Evolutionary conservation across 2,329 filamentous ascomycete species (phyloP).

Genomic region (Nemania bipapillata): DNA sequence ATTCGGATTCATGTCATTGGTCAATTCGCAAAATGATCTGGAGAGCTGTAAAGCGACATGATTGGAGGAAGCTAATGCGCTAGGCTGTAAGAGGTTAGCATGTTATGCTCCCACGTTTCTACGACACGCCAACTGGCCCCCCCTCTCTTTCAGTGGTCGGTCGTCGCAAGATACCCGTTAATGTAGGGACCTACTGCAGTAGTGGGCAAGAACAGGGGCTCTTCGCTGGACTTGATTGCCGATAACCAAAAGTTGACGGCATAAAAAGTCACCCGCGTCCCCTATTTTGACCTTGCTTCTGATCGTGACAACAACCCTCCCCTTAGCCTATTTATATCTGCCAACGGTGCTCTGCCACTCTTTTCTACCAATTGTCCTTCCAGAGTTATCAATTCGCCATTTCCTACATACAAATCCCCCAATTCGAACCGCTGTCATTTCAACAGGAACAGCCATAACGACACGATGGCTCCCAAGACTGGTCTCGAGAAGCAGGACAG

Average conservation of each 20-base stretch:
- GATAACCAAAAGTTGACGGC: conserved; percentile 33
- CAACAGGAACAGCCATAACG: conserved; percentile 48
- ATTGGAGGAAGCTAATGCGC: conserved; percentile 7
- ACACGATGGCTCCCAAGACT: conserved; percentile 56
- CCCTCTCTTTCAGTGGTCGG: background rate
- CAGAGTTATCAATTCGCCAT: background rate
- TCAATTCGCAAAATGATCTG: conserved; percentile 23
- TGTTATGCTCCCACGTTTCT: background rate
- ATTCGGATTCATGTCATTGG: conserved; percentile 35
- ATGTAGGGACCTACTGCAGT: background rate
- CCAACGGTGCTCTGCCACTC: background rate
- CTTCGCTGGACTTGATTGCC: conserved; percentile 14
- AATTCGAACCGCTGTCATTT: conserved; percentile 7
- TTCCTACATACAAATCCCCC: background rate
- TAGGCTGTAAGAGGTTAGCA: conserved; percentile 5
- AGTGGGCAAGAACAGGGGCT: background rate
- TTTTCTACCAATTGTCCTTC: conserved; percentile 26
- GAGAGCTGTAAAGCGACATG: background rate
- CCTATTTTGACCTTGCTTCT: conserved; percentile 22
- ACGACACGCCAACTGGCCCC: background rate
- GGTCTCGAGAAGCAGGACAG: conserved; percentile 84
- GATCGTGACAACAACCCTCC: conserved; percentile 26
- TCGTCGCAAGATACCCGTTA: background rate
- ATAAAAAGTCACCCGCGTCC: conserved; percentile 38
- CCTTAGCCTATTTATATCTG: background rate